Percentiles rank a stretch among this genome's conserved stretches.
Conservation (phyloP, 139 green algal genomes). For the Chlorella ohadii region DNA sequence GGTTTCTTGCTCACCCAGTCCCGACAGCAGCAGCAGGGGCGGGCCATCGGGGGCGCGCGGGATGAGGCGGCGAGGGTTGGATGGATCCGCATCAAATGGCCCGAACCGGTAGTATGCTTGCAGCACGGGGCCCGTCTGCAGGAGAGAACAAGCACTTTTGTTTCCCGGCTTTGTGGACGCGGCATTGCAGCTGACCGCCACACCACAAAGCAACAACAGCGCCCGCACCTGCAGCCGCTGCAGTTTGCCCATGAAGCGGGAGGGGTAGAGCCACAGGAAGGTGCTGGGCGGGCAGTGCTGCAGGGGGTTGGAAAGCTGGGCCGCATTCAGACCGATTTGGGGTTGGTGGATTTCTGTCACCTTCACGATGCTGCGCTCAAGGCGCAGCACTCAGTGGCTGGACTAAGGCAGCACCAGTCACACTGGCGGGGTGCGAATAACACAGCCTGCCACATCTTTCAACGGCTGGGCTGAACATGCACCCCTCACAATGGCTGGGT, state of each 20-base stretch:
- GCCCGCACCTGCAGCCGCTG: constrained; percentile 18
- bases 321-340: no score
- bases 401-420: no score
- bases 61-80: background rate
- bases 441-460: no score
- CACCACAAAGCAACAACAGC: no score
- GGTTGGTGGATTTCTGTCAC: no score
- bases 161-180: no score
- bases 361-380: no score
- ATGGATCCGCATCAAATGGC: background rate
- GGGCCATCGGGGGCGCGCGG: background rate
- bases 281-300: constrained; percentile 35
- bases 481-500: background rate
- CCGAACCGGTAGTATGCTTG: constrained; percentile 34
- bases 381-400: no score
- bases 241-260: constrained; percentile 28
- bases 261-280: constrained; percentile 30
- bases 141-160: no score
- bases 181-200: no score
- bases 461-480: no score
- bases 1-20: constrained; percentile 8
- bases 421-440: no score
- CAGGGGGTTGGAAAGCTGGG: background rate
- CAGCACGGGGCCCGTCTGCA: constrained; percentile 32
- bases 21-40: constrained; percentile 31